Evolutionary conservation across 208 protist species (phyloP), one percentile per base, ranked within the genome.

Genomic region (Leishmania lainsoni): DNA sequence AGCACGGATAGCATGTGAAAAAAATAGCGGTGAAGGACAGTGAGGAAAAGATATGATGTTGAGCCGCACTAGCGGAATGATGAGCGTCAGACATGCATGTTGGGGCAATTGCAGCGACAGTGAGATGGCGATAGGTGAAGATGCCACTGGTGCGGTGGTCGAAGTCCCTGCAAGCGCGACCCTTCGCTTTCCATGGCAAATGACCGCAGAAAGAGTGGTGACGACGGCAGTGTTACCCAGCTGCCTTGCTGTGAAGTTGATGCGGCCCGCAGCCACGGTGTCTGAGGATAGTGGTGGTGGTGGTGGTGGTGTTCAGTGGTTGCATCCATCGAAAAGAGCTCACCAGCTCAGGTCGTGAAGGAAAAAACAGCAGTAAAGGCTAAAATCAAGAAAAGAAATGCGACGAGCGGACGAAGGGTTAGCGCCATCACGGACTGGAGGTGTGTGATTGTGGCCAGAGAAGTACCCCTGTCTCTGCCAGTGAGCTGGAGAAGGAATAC

Each of bases 101-200:
- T 20, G 45, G 69, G 26, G 26, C 22, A 29, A 6, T 20, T 3
- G 9, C 12, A 49, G 39, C 48, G 66, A 71, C 29, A 9, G 16
- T n/a, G 32, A 32, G 32, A 32, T 71, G 39, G 39, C 66, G 16
- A 39, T 58, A 1, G 70, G 20, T 48, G 22, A 58, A n/a, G 66
- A 17, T 48, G 35, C 16, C 66, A 49, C 35, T 39, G 39, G 66
- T 48, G 35, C 66, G 39, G 39, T 39, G 39, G 35, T 39, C 3
- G 20, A 39, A 6, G 66, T 71, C 39, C 66, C 39, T 22, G 39
- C 2, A 71, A 42, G 32, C 39, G 32, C 39, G 66, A 26, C 17
- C 70, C 39, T 22, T 56, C 48, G n/a, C n/a, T 9, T 56, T 32
- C 70, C 70, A 58, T 72, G 74, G 35, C 58, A 58, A 72, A 52